Percentiles rank a stretch among this genome's conserved stretches.
Conservation (phyloP, 495 filamentous ascomycete species). For the Neurospora cerealis region DNA sequence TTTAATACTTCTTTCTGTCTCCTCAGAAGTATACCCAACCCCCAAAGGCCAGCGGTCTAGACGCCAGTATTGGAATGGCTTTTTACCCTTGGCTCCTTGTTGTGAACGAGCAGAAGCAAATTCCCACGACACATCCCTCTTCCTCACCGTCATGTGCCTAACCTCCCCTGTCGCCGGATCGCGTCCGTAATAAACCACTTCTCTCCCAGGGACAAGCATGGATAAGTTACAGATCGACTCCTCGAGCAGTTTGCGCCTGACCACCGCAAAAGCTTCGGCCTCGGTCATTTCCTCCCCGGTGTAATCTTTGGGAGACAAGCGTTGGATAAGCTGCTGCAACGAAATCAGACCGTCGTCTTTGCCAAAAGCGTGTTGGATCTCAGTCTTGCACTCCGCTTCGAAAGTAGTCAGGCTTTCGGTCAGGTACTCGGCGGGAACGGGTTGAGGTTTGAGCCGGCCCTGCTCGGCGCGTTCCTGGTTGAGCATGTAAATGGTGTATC, state of each 20-base stretch:
- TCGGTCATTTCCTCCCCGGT: not conserved
- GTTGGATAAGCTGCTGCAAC: constrained; percentile 1
- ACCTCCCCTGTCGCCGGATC: not conserved
- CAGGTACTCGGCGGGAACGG: not conserved
- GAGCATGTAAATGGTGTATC: constrained; percentile 12
- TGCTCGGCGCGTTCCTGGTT: not conserved
- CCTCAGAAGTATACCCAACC: not conserved
- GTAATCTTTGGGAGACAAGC: not conserved
- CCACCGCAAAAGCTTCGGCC: not conserved
- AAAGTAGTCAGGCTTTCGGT: not conserved
- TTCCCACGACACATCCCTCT: constrained; percentile 16
- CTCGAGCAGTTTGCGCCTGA: constrained; percentile 14
- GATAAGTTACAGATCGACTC: constrained; percentile 16
- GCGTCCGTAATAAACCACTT: not conserved
- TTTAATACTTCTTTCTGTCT: not conserved
- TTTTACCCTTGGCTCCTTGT: not conserved
- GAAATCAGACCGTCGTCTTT: not conserved
- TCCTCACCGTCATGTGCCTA: constrained; percentile 6
- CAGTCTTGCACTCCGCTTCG: not conserved
- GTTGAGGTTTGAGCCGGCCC: not conserved
- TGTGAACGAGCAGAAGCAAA: not conserved
- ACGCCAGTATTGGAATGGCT: constrained; percentile 9
- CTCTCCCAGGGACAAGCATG: constrained; percentile 16
- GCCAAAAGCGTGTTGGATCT: not conserved
- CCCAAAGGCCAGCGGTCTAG: constrained; percentile 19